Evolutionary conservation across 805 yeast genomes (phyloP).

Genomic region (Cyberlindnera mrakii): DNA sequence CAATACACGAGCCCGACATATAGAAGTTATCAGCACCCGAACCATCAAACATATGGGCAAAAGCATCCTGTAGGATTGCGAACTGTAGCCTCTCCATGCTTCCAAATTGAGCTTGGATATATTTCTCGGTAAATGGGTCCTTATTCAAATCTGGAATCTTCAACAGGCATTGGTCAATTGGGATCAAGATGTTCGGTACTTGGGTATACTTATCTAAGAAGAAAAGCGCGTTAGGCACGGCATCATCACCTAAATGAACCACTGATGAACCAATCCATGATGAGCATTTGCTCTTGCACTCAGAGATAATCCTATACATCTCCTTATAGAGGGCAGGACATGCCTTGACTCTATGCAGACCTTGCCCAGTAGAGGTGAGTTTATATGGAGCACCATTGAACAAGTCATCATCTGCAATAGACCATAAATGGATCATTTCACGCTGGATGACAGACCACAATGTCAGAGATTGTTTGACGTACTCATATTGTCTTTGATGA

Average conservation of each 20-base stretch:
- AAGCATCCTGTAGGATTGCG: slow-evolving; percentile 34
- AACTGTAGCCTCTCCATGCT: slow-evolving; percentile 47
- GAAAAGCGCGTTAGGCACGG: slow-evolving; percentile 78
- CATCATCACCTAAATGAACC: slow-evolving; percentile 76
- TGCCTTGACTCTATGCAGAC: slow-evolving; percentile 67
- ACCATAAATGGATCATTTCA: slow-evolving; percentile 75
- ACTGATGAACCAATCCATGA: slow-evolving; percentile 79
- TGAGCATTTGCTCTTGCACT: slow-evolving; percentile 56
- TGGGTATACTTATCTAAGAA: slow-evolving; percentile 77
- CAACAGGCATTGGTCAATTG: slow-evolving; percentile 54
- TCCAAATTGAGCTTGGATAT: slow-evolving; percentile 55
- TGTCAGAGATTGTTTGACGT: slow-evolving; percentile 67
- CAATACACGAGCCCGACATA: slow-evolving; percentile 81
- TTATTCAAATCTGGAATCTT: slow-evolving; percentile 47
- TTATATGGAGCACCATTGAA: slow-evolving; percentile 49
- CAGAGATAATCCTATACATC: slow-evolving; percentile 64
- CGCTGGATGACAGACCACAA: slow-evolving; percentile 75
- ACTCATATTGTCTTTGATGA: slow-evolving; percentile 66
- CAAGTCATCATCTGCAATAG: slow-evolving; percentile 67
- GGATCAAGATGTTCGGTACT: slow-evolving; percentile 71
- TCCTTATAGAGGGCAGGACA: slow-evolving; percentile 65
- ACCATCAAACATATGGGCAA: slow-evolving; percentile 56
- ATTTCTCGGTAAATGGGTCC: slow-evolving; percentile 42
- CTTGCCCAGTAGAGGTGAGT: slow-evolving; percentile 73
- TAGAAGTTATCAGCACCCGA: slow-evolving; percentile 81